Evolutionary conservation across 768 basidiomycete species (phyloP).

Genomic region (Boletellus ananiceps): DNA sequence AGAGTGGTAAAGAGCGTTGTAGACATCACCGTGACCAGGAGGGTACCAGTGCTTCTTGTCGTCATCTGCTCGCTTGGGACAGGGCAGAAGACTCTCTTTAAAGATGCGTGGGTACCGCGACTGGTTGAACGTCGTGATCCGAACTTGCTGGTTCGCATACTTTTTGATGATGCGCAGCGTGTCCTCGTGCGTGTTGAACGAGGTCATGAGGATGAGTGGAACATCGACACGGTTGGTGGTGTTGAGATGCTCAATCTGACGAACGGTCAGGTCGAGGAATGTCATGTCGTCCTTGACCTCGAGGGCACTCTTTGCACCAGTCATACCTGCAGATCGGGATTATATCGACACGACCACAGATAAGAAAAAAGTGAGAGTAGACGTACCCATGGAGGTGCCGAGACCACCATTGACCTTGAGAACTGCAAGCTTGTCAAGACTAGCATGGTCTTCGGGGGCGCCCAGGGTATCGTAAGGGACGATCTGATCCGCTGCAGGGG

Average conservation of each 20-base stretch:
- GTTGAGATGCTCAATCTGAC: constrained; percentile 69
- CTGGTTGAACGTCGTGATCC: constrained; percentile 68
- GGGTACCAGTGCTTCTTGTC: constrained; percentile 76
- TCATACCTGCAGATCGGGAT: constrained; percentile 38
- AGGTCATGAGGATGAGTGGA: constrained; percentile 78
- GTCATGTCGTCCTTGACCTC: constrained; percentile 73
- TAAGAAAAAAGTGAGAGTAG: neutral
- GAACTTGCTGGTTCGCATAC: constrained; percentile 74
- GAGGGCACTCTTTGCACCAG: constrained; percentile 65
- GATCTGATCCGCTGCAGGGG: constrained; percentile 61
- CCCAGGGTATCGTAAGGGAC: constrained; percentile 51
- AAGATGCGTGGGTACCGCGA: constrained; percentile 71
- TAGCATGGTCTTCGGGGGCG: constrained; percentile 39
- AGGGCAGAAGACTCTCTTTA: constrained; percentile 63
- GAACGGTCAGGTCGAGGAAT: constrained; percentile 62
- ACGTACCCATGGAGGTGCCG: constrained; percentile 57
- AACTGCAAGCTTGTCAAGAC: constrained; percentile 68
- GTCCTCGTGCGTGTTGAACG: constrained; percentile 78
- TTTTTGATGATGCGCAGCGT: constrained; percentile 76
- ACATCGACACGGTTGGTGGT: constrained; percentile 58
- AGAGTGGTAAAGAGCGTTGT: constrained; percentile 65
- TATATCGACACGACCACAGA: constrained; percentile 1
- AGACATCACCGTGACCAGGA: constrained; percentile 72
- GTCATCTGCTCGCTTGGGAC: constrained; percentile 49
- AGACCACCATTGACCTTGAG: constrained; percentile 77